Conservation (phyloP, 2,329 filamentous ascomycete genomes). For the Albophoma yamanashiensis region DNA sequence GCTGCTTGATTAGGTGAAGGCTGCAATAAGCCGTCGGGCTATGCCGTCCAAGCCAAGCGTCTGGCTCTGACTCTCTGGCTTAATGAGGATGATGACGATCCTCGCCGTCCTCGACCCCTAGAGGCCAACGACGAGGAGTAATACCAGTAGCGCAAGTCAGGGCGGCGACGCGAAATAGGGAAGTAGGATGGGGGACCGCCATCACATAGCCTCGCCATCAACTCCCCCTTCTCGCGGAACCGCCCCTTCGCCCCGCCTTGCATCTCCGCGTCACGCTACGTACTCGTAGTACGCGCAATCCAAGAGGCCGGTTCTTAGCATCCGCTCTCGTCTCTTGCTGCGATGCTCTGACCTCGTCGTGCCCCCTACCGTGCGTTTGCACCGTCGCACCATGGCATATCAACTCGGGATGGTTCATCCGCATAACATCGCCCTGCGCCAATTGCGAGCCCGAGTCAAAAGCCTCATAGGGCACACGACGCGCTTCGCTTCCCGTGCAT, state of each 20-base stretch:
- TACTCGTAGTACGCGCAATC: too few relatives aligned
- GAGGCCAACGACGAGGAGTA: not conserved
- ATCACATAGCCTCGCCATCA: not conserved
- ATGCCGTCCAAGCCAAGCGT: not conserved
- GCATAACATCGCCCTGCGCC: not conserved
- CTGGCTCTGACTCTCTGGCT: not conserved
- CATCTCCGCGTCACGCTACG: not conserved
- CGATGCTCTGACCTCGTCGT: not conserved
- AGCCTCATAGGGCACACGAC: not conserved
- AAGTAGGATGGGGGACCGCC: too few relatives aligned
- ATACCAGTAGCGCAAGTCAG: too few relatives aligned
- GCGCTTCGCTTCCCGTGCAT: not conserved
- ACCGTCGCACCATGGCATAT: not conserved
- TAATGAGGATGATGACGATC: not conserved
- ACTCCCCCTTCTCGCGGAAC: not conserved
- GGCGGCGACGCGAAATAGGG: not conserved
- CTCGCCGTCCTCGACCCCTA: not conserved
- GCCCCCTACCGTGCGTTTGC: not conserved
- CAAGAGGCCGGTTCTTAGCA: not conserved
- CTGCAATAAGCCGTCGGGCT: not conserved
- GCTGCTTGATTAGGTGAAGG: conserved; percentile 1
- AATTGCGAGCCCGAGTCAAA: not conserved
- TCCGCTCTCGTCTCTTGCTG: too few relatives aligned
- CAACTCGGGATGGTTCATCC: not conserved
- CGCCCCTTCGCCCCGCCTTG: too few relatives aligned